Percentiles rank a stretch among this genome's conserved stretches.
phyloP scores from a whole-genome alignment of 1,139 yeast species.

The Kazachstania sp. region DNA sequence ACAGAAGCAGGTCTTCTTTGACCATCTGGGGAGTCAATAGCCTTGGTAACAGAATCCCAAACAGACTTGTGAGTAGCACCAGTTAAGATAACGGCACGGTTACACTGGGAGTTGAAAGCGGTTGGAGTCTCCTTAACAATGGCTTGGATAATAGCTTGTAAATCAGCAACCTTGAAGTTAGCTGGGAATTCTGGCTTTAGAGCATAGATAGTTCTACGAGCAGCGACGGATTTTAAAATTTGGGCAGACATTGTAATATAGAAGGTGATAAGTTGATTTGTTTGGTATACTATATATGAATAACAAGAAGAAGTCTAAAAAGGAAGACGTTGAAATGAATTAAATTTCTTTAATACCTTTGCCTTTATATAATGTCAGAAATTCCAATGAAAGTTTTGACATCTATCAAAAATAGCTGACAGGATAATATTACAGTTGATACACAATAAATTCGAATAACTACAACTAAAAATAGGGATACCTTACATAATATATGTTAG shows the following conservation, averaged over 20 bases:
- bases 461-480: too few species aligned
- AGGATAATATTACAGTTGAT: too few species aligned
- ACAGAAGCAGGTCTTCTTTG: constrained; percentile 36
- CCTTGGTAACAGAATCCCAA: constrained; percentile 35
- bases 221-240: constrained; percentile 26
- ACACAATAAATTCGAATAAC: too few species aligned
- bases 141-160: constrained; percentile 32
- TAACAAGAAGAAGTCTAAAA: not conserved
- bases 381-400: too few species aligned
- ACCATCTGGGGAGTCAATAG: constrained; percentile 31
- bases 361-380: too few species aligned
- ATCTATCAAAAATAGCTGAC: too few species aligned
- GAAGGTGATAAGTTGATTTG: constrained; percentile 28
- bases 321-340: not conserved
- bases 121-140: constrained; percentile 38
- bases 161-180: constrained; percentile 31
- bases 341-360: too few species aligned
- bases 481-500: too few species aligned
- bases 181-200: constrained; percentile 35
- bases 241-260: constrained; percentile 15
- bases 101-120: constrained; percentile 39
- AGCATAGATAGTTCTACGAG: constrained; percentile 36
- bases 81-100: constrained; percentile 36
- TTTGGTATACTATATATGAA: not conserved
- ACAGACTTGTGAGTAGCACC: constrained; percentile 37